Evolutionary conservation across 768 basidiomycete genomes (phyloP).

Genomic region (Dacryopinax primogenitus): DNA sequence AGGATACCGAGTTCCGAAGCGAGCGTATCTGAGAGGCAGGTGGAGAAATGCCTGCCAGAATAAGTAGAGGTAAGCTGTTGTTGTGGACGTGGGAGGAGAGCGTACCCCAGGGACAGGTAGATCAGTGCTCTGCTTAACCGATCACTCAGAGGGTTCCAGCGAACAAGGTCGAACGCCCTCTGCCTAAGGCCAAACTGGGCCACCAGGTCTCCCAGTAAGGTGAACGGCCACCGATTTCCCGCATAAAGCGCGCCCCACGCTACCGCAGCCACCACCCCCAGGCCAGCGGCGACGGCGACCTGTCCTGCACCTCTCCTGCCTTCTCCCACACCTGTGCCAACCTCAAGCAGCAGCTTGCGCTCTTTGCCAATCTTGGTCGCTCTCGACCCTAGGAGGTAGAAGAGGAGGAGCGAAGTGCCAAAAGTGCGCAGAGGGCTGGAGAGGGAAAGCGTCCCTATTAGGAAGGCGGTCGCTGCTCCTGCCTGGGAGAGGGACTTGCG

Average conservation of each 20-base stretch:
- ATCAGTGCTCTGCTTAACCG: conserved; percentile 52
- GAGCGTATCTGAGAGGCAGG: conserved; percentile 82
- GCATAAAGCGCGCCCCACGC: neutral
- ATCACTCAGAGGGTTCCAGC: conserved; percentile 12
- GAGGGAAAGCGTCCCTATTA: conserved; percentile 62
- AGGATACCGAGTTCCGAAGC: conserved; percentile 90
- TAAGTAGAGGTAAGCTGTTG: neutral
- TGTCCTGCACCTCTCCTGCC: neutral
- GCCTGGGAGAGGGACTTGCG: conserved; percentile 63
- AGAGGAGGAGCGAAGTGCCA: conserved; percentile 53
- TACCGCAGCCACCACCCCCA: neutral
- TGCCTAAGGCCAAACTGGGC: neutral
- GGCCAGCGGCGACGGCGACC: neutral
- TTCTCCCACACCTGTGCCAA: conserved; percentile 30
- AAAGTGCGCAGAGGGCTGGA: conserved; percentile 52
- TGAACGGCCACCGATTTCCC: neutral
- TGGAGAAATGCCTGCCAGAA: conserved; percentile 60
- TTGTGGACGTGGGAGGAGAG: conserved; percentile 13
- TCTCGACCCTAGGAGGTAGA: conserved; percentile 67
- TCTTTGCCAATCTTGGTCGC: conserved; percentile 81
- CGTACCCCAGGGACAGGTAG: conserved; percentile 54
- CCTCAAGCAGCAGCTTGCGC: conserved; percentile 61
- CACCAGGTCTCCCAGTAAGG: neutral
- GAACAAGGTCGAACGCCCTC: conserved; percentile 39
- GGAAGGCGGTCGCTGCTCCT: conserved; percentile 64